Percentiles rank a stretch among this genome's conserved stretches.
Evolutionary conservation across 441 rosid genomes (phyloP).

Genomic region (Corymbia calophylla): DNA sequence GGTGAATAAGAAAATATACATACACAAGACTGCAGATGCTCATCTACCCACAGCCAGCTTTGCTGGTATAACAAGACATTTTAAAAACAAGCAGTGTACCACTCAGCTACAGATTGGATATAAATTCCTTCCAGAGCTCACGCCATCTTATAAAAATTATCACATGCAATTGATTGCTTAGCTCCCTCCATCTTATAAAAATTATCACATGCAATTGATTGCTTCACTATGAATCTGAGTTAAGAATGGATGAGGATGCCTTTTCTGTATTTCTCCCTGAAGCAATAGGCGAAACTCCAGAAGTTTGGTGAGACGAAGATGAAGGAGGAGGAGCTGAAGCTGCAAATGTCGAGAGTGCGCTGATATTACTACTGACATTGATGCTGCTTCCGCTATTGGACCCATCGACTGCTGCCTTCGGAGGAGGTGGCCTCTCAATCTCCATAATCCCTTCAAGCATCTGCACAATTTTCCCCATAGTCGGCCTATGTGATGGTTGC

Average conservation of each 20-base stretch:
- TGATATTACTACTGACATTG: conserved; percentile 27
- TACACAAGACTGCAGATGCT: background rate
- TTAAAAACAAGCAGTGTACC: background rate
- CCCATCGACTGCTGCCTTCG: conserved; percentile 27
- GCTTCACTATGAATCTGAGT: conserved; percentile 13
- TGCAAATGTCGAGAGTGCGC: conserved; percentile 30
- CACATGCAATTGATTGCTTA: background rate
- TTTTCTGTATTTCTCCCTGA: conserved; percentile 26
- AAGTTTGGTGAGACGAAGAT: conserved; percentile 27
- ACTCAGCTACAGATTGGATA: background rate
- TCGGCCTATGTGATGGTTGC: conserved; percentile 63
- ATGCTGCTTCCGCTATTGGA: conserved; percentile 29
- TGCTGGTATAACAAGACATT: background rate
- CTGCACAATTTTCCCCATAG: conserved; percentile 68
- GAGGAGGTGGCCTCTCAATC: conserved; percentile 48
- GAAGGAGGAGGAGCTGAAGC: conserved; percentile 34
- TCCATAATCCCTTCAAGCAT: conserved; percentile 62
- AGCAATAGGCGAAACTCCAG: conserved; percentile 28
- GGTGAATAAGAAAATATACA: background rate
- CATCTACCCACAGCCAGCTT: background rate
- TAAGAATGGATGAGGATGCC: conserved; percentile 24
- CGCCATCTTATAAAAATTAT: background rate
- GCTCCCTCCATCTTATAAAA: background rate
- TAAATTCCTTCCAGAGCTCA: background rate
- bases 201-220: background rate